Conservation (phyloP, 108 stramenopile genomes). For the Fistulifera pelliculosa region DNA sequence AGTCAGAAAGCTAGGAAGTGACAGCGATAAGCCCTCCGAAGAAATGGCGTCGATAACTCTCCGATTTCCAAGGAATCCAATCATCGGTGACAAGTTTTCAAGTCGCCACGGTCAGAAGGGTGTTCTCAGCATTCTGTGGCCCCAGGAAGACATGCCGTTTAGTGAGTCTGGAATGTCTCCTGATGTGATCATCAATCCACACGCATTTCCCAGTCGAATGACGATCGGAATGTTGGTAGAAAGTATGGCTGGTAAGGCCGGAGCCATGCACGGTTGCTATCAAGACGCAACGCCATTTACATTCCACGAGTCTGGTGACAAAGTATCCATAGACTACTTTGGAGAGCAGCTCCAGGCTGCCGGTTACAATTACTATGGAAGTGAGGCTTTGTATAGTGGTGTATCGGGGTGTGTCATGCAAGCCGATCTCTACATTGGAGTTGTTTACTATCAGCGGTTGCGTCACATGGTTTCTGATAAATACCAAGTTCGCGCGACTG, state of each 20-base stretch:
- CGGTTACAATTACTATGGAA: constrained; percentile 97
- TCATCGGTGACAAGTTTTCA: constrained; percentile 98
- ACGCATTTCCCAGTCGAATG: constrained; percentile 96
- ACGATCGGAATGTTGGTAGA: constrained; percentile 99
- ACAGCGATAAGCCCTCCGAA: constrained; percentile 29
- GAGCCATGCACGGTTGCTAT: constrained; percentile 91
- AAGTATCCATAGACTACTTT: constrained; percentile 94
- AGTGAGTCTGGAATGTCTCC: constrained; percentile 95
- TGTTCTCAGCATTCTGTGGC: constrained; percentile 97
- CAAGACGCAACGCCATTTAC: constrained; percentile 98
- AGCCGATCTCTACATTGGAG: constrained; percentile 97
- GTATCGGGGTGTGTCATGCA: constrained; percentile 95
- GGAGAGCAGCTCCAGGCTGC: constrained; percentile 95
- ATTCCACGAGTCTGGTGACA: constrained; percentile 91
- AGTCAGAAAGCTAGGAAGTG: constrained; percentile 64
- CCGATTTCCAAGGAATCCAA: constrained; percentile 92
- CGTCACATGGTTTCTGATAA: constrained; percentile 99
- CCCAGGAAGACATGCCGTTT: constrained; percentile 98
- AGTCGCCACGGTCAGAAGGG: constrained; percentile 99
- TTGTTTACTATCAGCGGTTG: constrained; percentile 97
- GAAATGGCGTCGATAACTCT: constrained; percentile 79
- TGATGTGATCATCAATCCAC: constrained; percentile 99
- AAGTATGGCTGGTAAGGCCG: constrained; percentile 99
- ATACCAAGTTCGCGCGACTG: constrained; percentile 96
- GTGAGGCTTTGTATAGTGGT: constrained; percentile 97